These are phyloP conservation scores for Zymoseptoria ardabiliae DNA, from an alignment of 2,329 filamentous ascomycete genomes.

Conservation along the genomic window DNA sequence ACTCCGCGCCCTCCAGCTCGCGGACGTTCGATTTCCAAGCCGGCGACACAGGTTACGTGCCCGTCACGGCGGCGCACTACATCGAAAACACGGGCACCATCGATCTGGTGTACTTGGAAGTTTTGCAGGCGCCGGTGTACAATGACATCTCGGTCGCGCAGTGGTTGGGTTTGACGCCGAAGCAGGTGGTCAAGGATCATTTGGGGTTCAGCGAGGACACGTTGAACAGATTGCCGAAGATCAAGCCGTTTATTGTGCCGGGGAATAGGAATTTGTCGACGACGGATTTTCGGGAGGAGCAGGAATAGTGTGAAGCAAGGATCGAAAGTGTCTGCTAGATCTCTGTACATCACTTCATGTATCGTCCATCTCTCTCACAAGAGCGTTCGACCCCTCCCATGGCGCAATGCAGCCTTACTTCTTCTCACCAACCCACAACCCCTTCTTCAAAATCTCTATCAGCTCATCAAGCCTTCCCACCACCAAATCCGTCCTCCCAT, in stretches of 20 bases:
- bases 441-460: conserved; percentile 4
- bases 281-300: conserved; percentile 32
- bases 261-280: conserved; percentile 31
- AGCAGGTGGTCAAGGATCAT: conserved; percentile 31
- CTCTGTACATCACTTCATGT: background rate
- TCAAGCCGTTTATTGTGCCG: conserved; percentile 34
- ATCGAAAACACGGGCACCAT: conserved; percentile 54
- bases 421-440: background rate
- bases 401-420: background rate
- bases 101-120: conserved; percentile 52
- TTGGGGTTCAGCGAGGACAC: conserved; percentile 27
- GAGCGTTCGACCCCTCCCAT: too few species aligned
- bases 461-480: conserved; percentile 29
- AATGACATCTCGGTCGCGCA: conserved; percentile 49
- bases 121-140: conserved; percentile 47
- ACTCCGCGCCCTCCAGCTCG: conserved; percentile 43
- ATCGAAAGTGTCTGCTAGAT: background rate
- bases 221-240: conserved; percentile 30
- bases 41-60: conserved; percentile 54
- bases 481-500: conserved; percentile 29
- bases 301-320: conserved; percentile 2
- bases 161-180: conserved; percentile 47
- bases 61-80: conserved; percentile 50
- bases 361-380: background rate
- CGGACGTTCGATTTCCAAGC: conserved; percentile 37